Evolutionary conservation across 2,329 filamentous ascomycete species (phyloP).

Genomic region (Microsporum canis): DNA sequence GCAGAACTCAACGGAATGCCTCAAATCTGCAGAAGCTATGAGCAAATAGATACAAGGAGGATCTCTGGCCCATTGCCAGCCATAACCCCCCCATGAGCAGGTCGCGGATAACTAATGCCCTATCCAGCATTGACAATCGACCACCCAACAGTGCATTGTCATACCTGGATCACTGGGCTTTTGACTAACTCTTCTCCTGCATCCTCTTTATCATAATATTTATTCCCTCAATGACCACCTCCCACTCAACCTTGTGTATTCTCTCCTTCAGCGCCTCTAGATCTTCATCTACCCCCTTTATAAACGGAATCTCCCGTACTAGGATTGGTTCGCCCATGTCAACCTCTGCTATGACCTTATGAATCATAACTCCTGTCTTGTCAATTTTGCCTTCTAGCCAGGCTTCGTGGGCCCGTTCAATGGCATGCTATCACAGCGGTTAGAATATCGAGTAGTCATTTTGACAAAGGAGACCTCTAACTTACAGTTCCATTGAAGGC

Average conservation of each 20-base stretch:
- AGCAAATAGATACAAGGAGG: too few species aligned
- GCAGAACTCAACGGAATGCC: too few species aligned
- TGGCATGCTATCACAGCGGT: constrained; percentile 43
- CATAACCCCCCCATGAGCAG: too few species aligned
- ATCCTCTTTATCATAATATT: constrained; percentile 27
- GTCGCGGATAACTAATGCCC: too few species aligned
- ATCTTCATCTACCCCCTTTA: constrained; percentile 49
- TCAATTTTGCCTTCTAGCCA: constrained; percentile 57
- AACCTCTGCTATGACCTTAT: constrained; percentile 70
- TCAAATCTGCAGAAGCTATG: too few species aligned
- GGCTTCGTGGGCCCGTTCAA: constrained; percentile 64
- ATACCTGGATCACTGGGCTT: background rate
- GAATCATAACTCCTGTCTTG: constrained; percentile 74
- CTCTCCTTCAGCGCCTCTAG: constrained; percentile 56
- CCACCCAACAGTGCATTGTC: too few species aligned
- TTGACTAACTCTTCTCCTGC: constrained; percentile 15
- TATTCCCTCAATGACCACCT: constrained; percentile 63
- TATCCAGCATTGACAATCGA: too few species aligned
- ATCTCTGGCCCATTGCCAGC: too few species aligned
- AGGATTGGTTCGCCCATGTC: constrained; percentile 68
- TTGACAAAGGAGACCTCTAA: background rate
- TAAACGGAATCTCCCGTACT: constrained; percentile 54
- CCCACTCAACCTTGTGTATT: constrained; percentile 68
- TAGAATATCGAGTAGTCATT: background rate
- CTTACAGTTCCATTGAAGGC: constrained; percentile 5